Evolutionary conservation across 305 asterid genomes (phyloP), one percentile per base, ranked within the genome.

Genomic region (Lippia alba): DNA sequence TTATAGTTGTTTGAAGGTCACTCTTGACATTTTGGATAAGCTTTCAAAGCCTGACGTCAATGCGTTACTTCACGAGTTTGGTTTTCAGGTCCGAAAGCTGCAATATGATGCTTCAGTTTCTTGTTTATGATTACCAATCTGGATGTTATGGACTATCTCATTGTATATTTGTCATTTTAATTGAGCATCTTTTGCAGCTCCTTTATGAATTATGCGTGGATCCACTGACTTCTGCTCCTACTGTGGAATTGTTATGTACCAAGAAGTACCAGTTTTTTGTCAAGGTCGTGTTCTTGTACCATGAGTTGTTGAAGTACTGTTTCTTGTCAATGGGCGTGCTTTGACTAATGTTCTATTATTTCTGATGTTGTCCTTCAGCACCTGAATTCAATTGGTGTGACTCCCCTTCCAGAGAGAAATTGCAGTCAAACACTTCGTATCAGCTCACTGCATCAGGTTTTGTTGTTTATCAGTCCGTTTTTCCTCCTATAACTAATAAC

Each of bases 401-500:
- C 96, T 64, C 89, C 95, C 60, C 96, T 94, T 63, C 97, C 96
- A 50, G 81, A 82, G 74, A 85, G 98, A 81, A 87, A 73, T 76
- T 69, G 60, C 67, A 76, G 76, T 71, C 99, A 90, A 82, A 78
- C 96, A 74, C 90, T 94, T 64, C 97, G 98, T 6, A 89, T 92
- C 81, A 90, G 98, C 84, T 87, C 93, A 59, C 96, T 94, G 75
- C 98, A 94, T 87, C 98, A 94, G 99, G 99, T 94, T 67, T 61
- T 66, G 41, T 70, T 51, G 19, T 72, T 34, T 20, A 71, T 64
- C 54, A 49, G 4, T 55, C 69, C 57, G 14, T 69, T 8, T 19
- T 68, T 67, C 60, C 12, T 46, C 33, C 61, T 62, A n/a, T 64
- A 6, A 17, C 63, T 12, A 51, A 41, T 30, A 1, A 30, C 14